Evolutionary conservation across 2,329 filamentous ascomycete species (phyloP).

Genomic region (Cladosporium velox): DNA sequence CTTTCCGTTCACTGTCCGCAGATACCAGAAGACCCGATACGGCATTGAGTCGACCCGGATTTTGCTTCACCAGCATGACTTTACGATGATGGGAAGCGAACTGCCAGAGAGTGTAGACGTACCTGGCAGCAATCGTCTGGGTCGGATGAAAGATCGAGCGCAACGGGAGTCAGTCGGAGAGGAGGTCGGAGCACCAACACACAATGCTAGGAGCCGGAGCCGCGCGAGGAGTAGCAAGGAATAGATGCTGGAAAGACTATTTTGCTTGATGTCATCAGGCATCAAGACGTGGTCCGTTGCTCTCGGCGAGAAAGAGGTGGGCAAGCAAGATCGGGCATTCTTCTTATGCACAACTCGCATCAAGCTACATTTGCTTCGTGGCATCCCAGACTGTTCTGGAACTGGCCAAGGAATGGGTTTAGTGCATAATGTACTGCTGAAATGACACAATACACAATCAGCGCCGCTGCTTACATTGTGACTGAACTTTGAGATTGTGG

Average conservation of each 20-base stretch:
- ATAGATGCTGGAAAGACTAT: not conserved
- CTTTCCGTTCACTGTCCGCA: constrained; percentile 33
- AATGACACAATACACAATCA: not conserved
- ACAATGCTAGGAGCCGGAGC: constrained; percentile 7
- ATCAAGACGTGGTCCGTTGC: not conserved
- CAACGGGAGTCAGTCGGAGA: constrained; percentile 20
- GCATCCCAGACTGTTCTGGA: not conserved
- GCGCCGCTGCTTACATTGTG: not conserved
- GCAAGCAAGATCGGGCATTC: not conserved
- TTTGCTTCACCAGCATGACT: constrained; percentile 32
- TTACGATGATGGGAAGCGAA: constrained; percentile 40
- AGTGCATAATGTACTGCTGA: not conserved
- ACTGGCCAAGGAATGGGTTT: not conserved
- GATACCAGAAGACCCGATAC: constrained; percentile 33
- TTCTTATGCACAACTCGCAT: not conserved
- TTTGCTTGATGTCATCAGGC: not conserved
- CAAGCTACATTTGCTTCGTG: not conserved
- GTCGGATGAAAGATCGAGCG: constrained; percentile 16
- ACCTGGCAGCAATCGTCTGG: constrained; percentile 17
- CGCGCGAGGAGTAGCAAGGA: not conserved
- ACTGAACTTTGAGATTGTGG: not conserved
- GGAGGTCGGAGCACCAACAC: not conserved
- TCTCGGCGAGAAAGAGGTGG: not conserved
- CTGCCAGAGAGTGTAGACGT: constrained; percentile 35
- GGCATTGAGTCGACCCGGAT: constrained; percentile 31